Evolutionary conservation across 768 basidiomycete species (phyloP), one percentile per base, ranked within the genome.

Genomic region (Suillus alpinus): DNA sequence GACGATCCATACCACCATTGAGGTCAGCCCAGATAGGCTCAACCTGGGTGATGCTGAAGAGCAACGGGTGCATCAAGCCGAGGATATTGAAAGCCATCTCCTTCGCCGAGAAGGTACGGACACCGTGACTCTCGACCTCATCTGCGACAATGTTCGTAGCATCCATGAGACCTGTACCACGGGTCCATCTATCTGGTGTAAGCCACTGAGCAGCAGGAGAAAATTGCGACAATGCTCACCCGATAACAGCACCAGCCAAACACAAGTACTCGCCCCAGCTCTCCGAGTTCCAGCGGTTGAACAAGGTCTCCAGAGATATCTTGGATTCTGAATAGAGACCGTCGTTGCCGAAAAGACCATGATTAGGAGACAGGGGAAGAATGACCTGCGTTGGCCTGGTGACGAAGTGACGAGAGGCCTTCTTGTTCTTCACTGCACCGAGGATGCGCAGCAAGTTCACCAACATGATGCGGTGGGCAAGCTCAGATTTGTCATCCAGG

Each of bases 51-150:
- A 99, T 96, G 75, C 96, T 97, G 86, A 98, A 98, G 57, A 99
- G 84, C 6, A 98, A 86, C 47, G 97, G 97, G 71, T 99, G 97
- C 96, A 99, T 98, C 55, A 99, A 83, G 62, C 97, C 96, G 58
- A 99, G 89, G 68, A 99, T 94, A 77, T 99, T 99, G 86, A 99
- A 99, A 0, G 97, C 95, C 97, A 98, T 99, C 78, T 99, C 97
- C 80, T 98, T 98, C 32, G 97, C 91, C 0, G 96, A 98, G 86
- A 98, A 99, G 1, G 97, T 99, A 65, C 97, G 87, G 61, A 97
- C 93, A 63, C 97, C 97, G 63, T 90, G 84, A 61, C 87, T 83
- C 78, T 99, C 97, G 46, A 99, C 83, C 58, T 94, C 94, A 60
- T 95, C 92, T 31, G 97, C 94, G 57, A 98, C 89, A 46, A 90